These are phyloP conservation scores for Leucogyrophana mollusca DNA, from an alignment of 768 basidiomycete species.

Conservation along the genomic window DNA sequence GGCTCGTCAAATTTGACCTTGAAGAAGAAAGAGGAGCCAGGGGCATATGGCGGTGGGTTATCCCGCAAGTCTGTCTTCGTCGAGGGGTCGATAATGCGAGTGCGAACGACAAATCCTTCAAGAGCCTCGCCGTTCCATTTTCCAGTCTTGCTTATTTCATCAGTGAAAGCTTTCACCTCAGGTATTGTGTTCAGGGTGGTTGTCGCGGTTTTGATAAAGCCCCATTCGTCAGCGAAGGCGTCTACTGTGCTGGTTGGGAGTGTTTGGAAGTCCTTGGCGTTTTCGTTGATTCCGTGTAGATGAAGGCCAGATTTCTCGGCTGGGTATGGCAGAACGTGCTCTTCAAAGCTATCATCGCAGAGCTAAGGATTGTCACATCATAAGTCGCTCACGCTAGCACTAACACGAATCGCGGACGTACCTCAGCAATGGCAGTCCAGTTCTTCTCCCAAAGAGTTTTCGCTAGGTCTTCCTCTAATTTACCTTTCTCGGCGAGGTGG, in stretches of 20 bases:
- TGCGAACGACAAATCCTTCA: constrained; percentile 94
- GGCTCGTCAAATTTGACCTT: constrained; percentile 99
- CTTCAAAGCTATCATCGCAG: constrained; percentile 96
- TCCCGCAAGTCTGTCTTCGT: constrained; percentile 24
- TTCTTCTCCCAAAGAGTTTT: constrained; percentile 72
- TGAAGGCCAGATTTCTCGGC: constrained; percentile 86
- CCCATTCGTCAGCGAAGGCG: constrained; percentile 85
- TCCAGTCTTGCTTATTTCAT: constrained; percentile 62
- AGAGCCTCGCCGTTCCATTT: constrained; percentile 82
- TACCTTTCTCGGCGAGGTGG: constrained; percentile 60
- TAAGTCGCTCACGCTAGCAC: not conserved
- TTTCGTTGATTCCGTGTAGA: constrained; percentile 86
- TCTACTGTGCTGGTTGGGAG: constrained; percentile 66
- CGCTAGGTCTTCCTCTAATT: constrained; percentile 76
- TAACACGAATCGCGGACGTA: constrained; percentile 35
- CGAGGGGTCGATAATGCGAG: constrained; percentile 51
- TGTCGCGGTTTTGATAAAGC: constrained; percentile 79
- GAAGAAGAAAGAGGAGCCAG: constrained; percentile 93
- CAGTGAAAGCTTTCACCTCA: constrained; percentile 73
- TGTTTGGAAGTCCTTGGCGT: constrained; percentile 66
- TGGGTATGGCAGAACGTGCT: constrained; percentile 88
- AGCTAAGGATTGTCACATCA: constrained; percentile 50
- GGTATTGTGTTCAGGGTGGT: constrained; percentile 54
- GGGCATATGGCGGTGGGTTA: constrained; percentile 60
- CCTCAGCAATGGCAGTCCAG: constrained; percentile 92